phyloP scores from a whole-genome alignment of 306 rosid genomes.

The Trichosanthes cucumerina region DNA sequence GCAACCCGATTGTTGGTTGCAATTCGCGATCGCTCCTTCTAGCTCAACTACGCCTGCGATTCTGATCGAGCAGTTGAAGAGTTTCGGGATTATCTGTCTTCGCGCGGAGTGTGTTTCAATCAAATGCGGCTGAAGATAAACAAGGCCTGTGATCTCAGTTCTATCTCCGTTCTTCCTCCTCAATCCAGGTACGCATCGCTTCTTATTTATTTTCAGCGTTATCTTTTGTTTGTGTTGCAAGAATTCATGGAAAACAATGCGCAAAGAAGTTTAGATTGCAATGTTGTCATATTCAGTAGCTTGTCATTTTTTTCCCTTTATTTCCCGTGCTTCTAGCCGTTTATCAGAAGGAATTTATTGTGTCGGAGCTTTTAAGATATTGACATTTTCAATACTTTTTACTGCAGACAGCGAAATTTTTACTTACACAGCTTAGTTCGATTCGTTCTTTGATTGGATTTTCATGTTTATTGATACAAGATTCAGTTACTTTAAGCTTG shows the following conservation, averaged over 20 bases:
- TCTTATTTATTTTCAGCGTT: background rate
- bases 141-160: constrained; percentile 75
- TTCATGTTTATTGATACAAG: background rate
- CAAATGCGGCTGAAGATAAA: constrained; percentile 66
- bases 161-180: constrained; percentile 90
- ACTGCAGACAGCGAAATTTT: background rate
- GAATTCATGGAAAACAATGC: background rate
- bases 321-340: background rate
- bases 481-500: background rate
- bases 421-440: background rate
- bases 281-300: background rate
- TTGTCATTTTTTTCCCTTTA: background rate
- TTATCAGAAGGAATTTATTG: background rate
- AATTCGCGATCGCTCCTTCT: background rate
- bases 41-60: background rate
- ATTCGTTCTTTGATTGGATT: background rate
- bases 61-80: background rate
- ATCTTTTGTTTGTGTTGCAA: background rate
- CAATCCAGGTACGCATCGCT: constrained; percentile 32
- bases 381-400: background rate
- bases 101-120: constrained; percentile 4
- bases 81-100: background rate
- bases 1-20: background rate
- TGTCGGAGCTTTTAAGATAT: background rate
- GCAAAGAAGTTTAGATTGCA: background rate